Evolutionary conservation across 176 grass and related monocot species (phyloP), one percentile per base, ranked within the genome.

Genomic region (Tillandsia leiboldiana): DNA sequence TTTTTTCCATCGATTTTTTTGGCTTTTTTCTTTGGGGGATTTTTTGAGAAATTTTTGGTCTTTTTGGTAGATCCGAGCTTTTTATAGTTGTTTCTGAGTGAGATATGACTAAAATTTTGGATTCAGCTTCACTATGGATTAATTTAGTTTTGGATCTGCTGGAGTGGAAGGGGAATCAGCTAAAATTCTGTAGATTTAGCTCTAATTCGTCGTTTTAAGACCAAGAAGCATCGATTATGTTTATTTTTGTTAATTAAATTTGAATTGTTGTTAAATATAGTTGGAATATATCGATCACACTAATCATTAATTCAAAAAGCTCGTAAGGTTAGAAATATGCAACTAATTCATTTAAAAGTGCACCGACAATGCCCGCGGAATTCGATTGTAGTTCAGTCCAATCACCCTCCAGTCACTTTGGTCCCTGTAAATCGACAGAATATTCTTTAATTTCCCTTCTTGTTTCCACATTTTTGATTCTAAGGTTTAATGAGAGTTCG

Each of bases 391-490:
- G 23, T 24, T 24, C 23, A 24, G 23, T 24, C 23, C 23, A 24
- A 24, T 24, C 23, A 24, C 1, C 23, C 23, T 24, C 23, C 1
- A 24, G 23, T 0, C 23, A 24, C 1, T 0, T 1, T 24, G 23
- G 23, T 24, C 23, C 23, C 1, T 24, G 0, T 24, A 24, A 24
- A 24, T 1, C 1, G 23, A 24, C 1, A 24, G 23, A 24, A 24
- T 56, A 56, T 56, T 56, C 52, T 11, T 56, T 56, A 56, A 59
- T 58, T 18, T 58, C 15, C 14, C 4, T 13, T 58, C 11, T 58
- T 58, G 18, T 3, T 59, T 59, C 0, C 20, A 11, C 42, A 47
- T 54, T 79, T 79, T 50, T 12, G 18, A 79, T 72, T 54, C 77
- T 27, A 49, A 72, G 57, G 20, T 5, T 59, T 59, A 18, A 18